These are phyloP conservation scores for Lachnellula occidentalis DNA, from an alignment of 2,329 filamentous ascomycete genomes.

Conservation along the genomic window DNA sequence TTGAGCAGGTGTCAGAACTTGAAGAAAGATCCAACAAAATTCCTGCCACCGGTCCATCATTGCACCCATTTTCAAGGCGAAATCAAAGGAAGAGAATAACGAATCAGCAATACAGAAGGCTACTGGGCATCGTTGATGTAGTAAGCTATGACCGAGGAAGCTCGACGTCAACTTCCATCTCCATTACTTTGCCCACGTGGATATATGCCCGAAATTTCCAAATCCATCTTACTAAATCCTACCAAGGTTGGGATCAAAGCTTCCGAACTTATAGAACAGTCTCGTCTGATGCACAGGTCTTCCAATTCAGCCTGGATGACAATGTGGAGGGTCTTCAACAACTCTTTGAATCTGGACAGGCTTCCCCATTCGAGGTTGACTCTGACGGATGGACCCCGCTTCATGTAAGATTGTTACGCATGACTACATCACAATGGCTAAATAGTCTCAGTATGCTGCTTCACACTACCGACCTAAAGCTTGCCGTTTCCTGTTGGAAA, in stretches of 20 bases:
- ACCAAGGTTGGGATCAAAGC: slow-evolving; percentile 9
- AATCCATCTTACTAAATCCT: slow-evolving; percentile 5
- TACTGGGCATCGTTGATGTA: not conserved
- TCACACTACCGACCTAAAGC: not conserved
- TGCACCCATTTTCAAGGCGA: not conserved
- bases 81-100: not conserved
- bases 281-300: slow-evolving; percentile 1
- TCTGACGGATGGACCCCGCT: not conserved
- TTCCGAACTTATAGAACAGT: slow-evolving; percentile 6
- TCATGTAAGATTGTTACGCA: not conserved
- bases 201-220: slow-evolving; percentile 5
- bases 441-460: not conserved
- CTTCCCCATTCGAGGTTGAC: slow-evolving; percentile 4
- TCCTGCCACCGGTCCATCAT: not conserved
- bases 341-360: not conserved
- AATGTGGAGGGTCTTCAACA: slow-evolving; percentile 2
- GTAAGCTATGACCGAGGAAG: not conserved
- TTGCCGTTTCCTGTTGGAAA: slow-evolving; percentile 1
- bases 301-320: slow-evolving; percentile 3
- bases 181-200: slow-evolving; percentile 4
- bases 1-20: not conserved
- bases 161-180: not conserved
- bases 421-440: not conserved
- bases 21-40: not conserved
- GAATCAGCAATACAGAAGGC: not conserved